Base-by-base conservation (phyloP, 2,329 filamentous ascomycete genomes). In the Trichophyton benhamiae region DNA sequence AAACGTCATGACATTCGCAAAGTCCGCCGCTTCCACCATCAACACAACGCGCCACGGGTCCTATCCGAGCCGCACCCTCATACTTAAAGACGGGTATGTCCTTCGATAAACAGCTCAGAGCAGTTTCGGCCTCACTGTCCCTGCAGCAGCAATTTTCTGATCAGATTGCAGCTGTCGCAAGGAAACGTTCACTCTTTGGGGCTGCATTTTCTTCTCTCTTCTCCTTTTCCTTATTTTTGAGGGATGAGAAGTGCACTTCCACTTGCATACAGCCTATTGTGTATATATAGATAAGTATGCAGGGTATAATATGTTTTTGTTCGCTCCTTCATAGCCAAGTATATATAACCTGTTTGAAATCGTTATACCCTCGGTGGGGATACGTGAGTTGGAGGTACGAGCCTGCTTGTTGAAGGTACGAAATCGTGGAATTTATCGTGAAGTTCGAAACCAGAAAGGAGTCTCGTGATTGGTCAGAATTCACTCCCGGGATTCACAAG, bases 31-130 rank as follows among this genome's bases (percentile, higher is more conserved):
- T 48, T 4, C 57, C 60, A 60, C 58, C 33, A 27, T 49, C 33
- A 22, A 63, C 38, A 33, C 52, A 30, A 22, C 42, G 52, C 41
- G 53, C 42, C 58, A 44, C 30, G 1, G 52, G 52, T 61, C 58
- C 52, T 58, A 63, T 58, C 15, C 55, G 41, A 8, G 53, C 8
- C 6, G 58, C 3, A 30, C 42, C 60, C 25, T 61, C 9, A 61
- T 63, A 63, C 22, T 33, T 36, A 53, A 48, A 63, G 52, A 61
- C 61, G 17, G 53, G 59, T 30, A 33, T 63, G 13, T 53, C 55
- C 20, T 49, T 27, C 5, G 5, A 6, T 6, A 27, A 27, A 6
- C 27, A 27, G 27, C 27, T 27, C 27, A 27, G 27, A 6, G 27
- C 6, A 27, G 6, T 6, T 27, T 58, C 59, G 30, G 42, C 22